Percentiles rank a stretch among this genome's conserved stretches.
Evolutionary conservation across 2,329 filamentous ascomycete genomes (phyloP).

Genomic region (Ophiostoma ulmi): DNA sequence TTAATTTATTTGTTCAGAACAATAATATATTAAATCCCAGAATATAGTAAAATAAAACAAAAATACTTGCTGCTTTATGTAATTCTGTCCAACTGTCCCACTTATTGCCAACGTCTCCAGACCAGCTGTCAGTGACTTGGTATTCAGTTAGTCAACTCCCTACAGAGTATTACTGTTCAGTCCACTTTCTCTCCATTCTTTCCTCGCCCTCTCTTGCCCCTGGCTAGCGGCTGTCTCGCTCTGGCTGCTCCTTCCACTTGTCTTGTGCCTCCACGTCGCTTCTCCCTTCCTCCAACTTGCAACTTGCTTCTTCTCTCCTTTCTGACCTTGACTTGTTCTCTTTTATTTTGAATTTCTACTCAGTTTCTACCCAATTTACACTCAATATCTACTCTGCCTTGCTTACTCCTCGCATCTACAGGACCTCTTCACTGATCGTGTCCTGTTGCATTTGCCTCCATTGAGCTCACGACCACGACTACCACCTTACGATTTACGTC

Average conservation of each 20-base stretch:
- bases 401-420: not conserved
- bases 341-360: not conserved
- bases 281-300: not conserved
- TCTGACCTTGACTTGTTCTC: not conserved
- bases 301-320: not conserved
- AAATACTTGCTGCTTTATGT: not conserved
- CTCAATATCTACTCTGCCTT: not conserved
- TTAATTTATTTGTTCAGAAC: not conserved
- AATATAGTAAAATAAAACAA: not conserved
- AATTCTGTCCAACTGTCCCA: not conserved
- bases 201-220: slow-evolving; percentile 5
- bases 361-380: too few relatives aligned
- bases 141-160: not conserved
- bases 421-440: not conserved
- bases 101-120: too few relatives aligned
- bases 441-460: not conserved
- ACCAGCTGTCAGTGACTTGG: too few relatives aligned
- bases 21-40: too few relatives aligned
- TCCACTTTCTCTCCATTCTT: not conserved
- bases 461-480: not conserved
- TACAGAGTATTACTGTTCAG: too few relatives aligned
- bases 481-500: not conserved
- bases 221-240: slow-evolving; percentile 2
- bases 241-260: not conserved
- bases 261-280: slow-evolving; percentile 3